Conservation (phyloP, 768 basidiomycete genomes). For the Tulasnella sp. region DNA sequence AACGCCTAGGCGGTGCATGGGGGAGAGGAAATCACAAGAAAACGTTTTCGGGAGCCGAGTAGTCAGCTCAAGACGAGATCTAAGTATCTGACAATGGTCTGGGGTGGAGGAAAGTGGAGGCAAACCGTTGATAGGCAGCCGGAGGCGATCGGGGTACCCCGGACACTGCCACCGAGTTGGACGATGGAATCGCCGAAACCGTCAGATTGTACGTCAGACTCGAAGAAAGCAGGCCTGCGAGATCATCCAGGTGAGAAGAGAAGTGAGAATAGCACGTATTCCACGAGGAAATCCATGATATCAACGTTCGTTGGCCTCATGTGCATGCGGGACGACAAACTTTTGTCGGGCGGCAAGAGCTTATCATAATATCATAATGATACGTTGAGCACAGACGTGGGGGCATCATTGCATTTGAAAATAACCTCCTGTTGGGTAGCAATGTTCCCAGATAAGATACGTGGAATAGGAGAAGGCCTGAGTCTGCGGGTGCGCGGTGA, state of each 20-base stretch:
- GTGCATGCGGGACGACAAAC: slow-evolving; percentile 5
- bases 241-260: neutral
- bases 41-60: slow-evolving; percentile 19
- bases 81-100: neutral
- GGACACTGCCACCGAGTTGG: neutral
- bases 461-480: slow-evolving; percentile 12
- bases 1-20: neutral
- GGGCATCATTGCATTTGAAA: neutral
- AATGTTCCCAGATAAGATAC: slow-evolving; percentile 10
- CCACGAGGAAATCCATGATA: neutral
- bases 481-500: slow-evolving; percentile 5
- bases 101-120: neutral
- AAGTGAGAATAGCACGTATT: neutral
- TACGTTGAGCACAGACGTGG: neutral
- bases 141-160: neutral
- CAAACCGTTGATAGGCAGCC: neutral
- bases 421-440: neutral
- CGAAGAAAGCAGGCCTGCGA: neutral
- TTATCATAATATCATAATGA: neutral
- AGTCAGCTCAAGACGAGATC: neutral
- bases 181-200: neutral
- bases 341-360: neutral
- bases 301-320: neutral
- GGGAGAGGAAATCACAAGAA: neutral
- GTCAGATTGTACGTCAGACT: neutral